Conservation (phyloP, 169 alveolate genomes). For the Eimeria necatrix region DNA sequence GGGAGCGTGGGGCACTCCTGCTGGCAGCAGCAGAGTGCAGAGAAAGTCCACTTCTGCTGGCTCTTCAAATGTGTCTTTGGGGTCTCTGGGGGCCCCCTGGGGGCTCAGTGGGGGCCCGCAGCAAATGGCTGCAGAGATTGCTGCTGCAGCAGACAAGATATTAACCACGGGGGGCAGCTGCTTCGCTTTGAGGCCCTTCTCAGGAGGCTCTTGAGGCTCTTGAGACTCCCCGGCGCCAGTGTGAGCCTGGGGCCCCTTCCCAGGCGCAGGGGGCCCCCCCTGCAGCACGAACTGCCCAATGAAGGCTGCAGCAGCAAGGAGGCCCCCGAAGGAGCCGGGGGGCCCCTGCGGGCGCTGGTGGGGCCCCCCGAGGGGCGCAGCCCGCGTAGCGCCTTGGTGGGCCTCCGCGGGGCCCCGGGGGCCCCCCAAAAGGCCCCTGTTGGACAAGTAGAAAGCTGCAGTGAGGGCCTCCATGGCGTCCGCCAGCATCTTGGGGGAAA, state of each 20-base stretch:
- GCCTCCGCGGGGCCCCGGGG: not conserved
- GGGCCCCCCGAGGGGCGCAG: not conserved
- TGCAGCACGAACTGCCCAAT: not conserved
- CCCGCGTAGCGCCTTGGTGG: not conserved
- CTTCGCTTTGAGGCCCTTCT: not conserved
- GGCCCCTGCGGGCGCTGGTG: not conserved
- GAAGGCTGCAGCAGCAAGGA: conserved; percentile 4
- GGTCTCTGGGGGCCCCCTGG: not conserved
- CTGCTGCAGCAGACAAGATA: not conserved
- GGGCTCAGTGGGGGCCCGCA: not conserved
- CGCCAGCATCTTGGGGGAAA: conserved; percentile 61
- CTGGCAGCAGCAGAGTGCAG: not conserved
- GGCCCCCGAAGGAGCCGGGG: not conserved
- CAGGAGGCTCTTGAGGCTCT: not conserved
- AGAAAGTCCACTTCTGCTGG: not conserved
- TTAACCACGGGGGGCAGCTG: conserved; percentile 14
- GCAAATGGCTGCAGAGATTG: not conserved
- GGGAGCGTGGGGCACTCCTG: conserved; percentile 32
- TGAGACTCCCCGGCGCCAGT: no score
- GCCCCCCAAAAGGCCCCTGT: not conserved
- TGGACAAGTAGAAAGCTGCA: conserved; percentile 57
- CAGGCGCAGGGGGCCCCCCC: not conserved
- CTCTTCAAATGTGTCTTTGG: not conserved
- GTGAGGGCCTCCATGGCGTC: conserved; percentile 63
- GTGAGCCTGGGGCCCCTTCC: not conserved